Conservation (phyloP, 768 basidiomycete genomes). For the Cyclocybe aegerita region DNA sequence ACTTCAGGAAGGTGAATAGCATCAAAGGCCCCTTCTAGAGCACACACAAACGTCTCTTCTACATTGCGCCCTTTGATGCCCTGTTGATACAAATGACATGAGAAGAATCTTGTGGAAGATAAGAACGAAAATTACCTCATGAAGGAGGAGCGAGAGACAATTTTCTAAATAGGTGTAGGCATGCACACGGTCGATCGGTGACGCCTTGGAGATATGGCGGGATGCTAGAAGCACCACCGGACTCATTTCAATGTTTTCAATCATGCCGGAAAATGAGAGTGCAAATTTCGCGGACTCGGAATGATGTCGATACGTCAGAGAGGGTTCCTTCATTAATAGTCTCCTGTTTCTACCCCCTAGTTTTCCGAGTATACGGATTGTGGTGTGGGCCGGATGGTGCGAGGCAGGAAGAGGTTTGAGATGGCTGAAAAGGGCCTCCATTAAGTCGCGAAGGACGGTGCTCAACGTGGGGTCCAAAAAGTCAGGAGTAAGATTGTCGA, state of each 20-base stretch:
- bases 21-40: slow-evolving; percentile 78
- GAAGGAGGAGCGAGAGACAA: slow-evolving; percentile 66
- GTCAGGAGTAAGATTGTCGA: slow-evolving; percentile 97
- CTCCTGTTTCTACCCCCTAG: slow-evolving; percentile 92
- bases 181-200: slow-evolving; percentile 49
- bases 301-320: slow-evolving; percentile 67
- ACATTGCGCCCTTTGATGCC: slow-evolving; percentile 71
- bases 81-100: slow-evolving; percentile 33
- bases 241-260: slow-evolving; percentile 63
- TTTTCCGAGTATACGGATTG: slow-evolving; percentile 95
- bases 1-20: slow-evolving; percentile 70
- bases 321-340: slow-evolving; percentile 77
- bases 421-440: slow-evolving; percentile 91
- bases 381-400: slow-evolving; percentile 90
- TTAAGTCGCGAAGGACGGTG: slow-evolving; percentile 89
- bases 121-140: slow-evolving; percentile 56
- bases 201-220: slow-evolving; percentile 54
- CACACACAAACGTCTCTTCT: slow-evolving; percentile 68
- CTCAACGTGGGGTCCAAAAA: slow-evolving; percentile 96
- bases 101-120: not conserved
- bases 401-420: slow-evolving; percentile 87
- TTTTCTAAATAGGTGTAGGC: slow-evolving; percentile 73
- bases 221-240: slow-evolving; percentile 67
- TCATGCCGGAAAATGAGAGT: slow-evolving; percentile 72
- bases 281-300: slow-evolving; percentile 69